Percentiles rank a stretch among this genome's conserved stretches.
Evolutionary conservation across 768 basidiomycete genomes (phyloP).

Genomic region (Psilocybe cubensis): DNA sequence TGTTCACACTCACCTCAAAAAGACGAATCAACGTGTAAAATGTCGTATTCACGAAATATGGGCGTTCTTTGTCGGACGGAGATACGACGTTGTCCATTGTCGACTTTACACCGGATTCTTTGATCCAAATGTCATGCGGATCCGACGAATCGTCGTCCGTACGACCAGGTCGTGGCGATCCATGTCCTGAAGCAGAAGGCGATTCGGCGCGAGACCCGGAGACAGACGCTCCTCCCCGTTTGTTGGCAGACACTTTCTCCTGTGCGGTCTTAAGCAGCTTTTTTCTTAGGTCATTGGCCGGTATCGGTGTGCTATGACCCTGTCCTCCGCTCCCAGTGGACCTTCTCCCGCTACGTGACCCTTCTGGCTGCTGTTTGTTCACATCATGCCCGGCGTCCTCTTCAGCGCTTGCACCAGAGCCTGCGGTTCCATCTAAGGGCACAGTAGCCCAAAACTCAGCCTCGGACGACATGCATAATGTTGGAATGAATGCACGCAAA

Average conservation of each 20-base stretch:
- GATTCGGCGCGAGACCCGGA: constrained; percentile 47
- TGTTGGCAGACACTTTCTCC: constrained; percentile 54
- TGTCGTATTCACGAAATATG: constrained; percentile 91
- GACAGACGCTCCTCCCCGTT: constrained; percentile 31
- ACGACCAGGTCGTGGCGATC: constrained; percentile 31
- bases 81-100: constrained; percentile 20
- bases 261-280: constrained; percentile 78
- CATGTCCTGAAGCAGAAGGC: constrained; percentile 37
- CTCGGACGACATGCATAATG: constrained; percentile 71
- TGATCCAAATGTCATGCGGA: constrained; percentile 63
- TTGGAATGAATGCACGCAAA: constrained; percentile 81
- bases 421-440: constrained; percentile 45
- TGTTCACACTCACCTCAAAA: constrained; percentile 84
- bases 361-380: constrained; percentile 30
- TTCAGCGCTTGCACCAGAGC: constrained; percentile 37
- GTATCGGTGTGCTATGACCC: constrained; percentile 41
- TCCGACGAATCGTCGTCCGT: constrained; percentile 31
- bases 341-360: constrained; percentile 47
- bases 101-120: constrained; percentile 41
- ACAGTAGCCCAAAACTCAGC: constrained; percentile 69
- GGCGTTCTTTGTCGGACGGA: constrained; percentile 41
- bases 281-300: constrained; percentile 74
- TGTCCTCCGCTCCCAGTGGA: constrained; percentile 48
- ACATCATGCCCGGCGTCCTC: constrained; percentile 34
- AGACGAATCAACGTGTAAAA: constrained; percentile 90